Base-by-base conservation (phyloP, 768 basidiomycete species). In the Boletus rufocinnamomeus region DNA sequence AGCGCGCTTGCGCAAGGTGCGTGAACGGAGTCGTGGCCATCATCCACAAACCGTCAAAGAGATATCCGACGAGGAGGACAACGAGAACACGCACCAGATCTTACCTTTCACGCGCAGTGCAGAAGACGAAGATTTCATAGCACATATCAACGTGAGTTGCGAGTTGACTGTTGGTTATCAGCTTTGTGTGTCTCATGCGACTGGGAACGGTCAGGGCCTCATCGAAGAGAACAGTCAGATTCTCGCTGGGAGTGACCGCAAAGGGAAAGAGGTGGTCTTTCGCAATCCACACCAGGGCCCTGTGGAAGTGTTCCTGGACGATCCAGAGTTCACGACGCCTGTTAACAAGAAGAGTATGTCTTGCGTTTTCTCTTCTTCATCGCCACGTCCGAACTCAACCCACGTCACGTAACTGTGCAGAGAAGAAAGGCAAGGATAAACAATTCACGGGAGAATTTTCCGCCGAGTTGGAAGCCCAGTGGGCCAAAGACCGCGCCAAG, bases 401-500 rank as follows among this genome's bases (percentile, higher is more conserved):
- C 37, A 13, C 16, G 16, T 13, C 6, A 19, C 14, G 9, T 27
- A 19, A 47, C 27, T 30, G 9, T 34, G 3, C 56, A 32, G 19
- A 61, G 77, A 76, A 66, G 68, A 81, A 71, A 10, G 65, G 48
- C 40, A 67, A 71, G 32, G 52, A 27, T 0, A 65, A 60, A 32
- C 38, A 58, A 17, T 2, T 11, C 3, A 34, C n/a, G 30, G 50
- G 45, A 2, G 6, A 76, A 47, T 64, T 89, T 13, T 83, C 90
- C 0, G 65, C 75, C 2, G 80, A 85, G 7, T 78, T 97, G 9
- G 79, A 77, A 52, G 81, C 74, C 0, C 86, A 85, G 58, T 97
- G 93, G 93, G 82, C 84, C 46, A 81, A 82, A 48, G 95, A 98
- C 68, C 91, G 93, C 2, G 75, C 78, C 52, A 89, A 86, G 76